These are phyloP conservation scores for Verticillium albo-atrum DNA, from an alignment of 2,329 filamentous ascomycete species.

Conservation along the genomic window DNA sequence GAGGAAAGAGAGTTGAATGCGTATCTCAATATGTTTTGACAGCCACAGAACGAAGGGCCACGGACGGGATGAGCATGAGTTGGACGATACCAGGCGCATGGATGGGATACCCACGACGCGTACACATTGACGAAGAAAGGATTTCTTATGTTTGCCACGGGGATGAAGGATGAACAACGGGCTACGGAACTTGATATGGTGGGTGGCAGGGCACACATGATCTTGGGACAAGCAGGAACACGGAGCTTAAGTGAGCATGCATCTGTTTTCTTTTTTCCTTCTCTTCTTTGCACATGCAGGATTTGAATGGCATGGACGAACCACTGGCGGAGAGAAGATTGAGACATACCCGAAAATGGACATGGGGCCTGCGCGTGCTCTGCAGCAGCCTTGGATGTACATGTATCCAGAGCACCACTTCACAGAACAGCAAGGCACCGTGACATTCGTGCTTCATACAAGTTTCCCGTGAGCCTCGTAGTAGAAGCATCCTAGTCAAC, in stretches of 20 bases:
- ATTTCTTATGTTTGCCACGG: neutral
- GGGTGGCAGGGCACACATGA: neutral
- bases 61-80: neutral
- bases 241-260: neutral
- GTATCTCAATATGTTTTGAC: constrained; percentile 6
- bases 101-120: neutral
- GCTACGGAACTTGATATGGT: neutral
- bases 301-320: neutral
- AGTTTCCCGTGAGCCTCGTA: no score
- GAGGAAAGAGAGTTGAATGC: constrained; percentile 1
- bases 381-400: neutral
- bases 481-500: no score
- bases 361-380: neutral
- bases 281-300: no score
- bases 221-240: neutral
- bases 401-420: neutral
- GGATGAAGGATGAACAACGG: neutral
- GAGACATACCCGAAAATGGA: neutral
- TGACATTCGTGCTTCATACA: no score
- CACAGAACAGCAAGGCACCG: neutral
- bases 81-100: neutral
- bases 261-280: neutral
- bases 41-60: neutral
- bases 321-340: no score
- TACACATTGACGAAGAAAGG: neutral